These are phyloP conservation scores for Persicaria maculosa DNA, from an alignment of 148 eudicot genomes.

Conservation along the genomic window DNA sequence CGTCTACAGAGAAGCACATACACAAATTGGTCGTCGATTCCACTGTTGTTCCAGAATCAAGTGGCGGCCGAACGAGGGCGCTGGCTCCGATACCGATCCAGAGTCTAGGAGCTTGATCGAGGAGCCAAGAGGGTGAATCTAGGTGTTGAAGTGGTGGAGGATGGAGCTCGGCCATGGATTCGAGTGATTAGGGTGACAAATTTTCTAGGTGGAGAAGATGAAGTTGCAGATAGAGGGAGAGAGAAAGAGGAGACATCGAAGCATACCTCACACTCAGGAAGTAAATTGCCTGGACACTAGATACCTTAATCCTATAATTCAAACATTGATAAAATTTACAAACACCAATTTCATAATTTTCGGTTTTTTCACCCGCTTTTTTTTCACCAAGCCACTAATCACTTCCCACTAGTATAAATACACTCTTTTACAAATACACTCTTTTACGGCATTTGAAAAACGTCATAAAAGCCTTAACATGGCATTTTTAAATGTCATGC, in stretches of 20 bases:
- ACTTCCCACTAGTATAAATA: neutral
- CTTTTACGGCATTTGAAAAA: no score
- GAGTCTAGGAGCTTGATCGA: conserved; percentile 24
- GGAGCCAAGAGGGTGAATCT: conserved; percentile 19
- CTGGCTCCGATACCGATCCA: conserved; percentile 5
- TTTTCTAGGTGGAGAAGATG: no score
- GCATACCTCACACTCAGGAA: neutral
- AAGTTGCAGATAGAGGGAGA: no score
- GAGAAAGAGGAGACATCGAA: neutral
- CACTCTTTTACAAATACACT: no score
- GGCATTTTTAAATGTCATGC: no score
- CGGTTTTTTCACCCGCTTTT: neutral
- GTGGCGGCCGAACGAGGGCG: conserved; percentile 16
- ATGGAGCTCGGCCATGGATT: conserved; percentile 27
- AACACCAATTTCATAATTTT: neutral
- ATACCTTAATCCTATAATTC: neutral
- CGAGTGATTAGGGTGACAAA: no score
- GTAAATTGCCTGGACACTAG: neutral
- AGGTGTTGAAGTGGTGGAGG: conserved; percentile 29
- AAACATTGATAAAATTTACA: neutral
- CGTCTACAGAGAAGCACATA: no score
- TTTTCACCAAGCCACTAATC: neutral
- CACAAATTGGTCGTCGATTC: no score
- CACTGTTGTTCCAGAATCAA: no score
- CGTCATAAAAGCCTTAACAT: no score